Percentiles rank a stretch among this genome's conserved stretches.
These are phyloP conservation scores for Lagenidium giganteum DNA, from an alignment of 352 stramenopile genomes.

Conservation along the genomic window DNA sequence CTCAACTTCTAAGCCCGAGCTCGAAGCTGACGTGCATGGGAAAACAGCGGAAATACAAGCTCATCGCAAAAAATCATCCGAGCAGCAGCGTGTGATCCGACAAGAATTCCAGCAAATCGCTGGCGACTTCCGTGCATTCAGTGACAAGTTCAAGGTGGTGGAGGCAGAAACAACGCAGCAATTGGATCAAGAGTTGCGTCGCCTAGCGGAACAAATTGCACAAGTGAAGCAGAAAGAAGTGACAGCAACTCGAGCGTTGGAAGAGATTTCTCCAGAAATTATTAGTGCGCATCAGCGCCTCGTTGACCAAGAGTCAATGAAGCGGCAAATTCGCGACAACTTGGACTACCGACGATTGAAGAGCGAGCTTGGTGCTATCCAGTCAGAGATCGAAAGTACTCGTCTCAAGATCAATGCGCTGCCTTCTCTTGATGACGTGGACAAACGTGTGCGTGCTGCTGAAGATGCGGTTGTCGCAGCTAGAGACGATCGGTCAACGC, in stretches of 20 bases:
- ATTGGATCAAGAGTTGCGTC: slow-evolving; percentile 34
- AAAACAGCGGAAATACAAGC: slow-evolving; percentile 39
- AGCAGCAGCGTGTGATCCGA: slow-evolving; percentile 15
- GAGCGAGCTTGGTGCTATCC: slow-evolving; percentile 39
- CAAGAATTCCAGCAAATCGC: slow-evolving; percentile 35
- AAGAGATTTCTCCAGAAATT: slow-evolving; percentile 49
- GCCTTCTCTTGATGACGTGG: slow-evolving; percentile 40
- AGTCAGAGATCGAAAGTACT: slow-evolving; percentile 25
- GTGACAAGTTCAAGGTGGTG: slow-evolving; percentile 33
- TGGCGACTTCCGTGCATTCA: slow-evolving; percentile 36
- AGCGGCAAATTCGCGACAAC: slow-evolving; percentile 76
- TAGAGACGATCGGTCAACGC: slow-evolving; percentile 26
- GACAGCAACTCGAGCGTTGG: slow-evolving; percentile 24
- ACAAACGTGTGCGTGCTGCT: slow-evolving; percentile 31
- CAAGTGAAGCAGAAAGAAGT: slow-evolving; percentile 42
- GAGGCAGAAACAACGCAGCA: slow-evolving; percentile 32
- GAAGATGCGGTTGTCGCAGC: slow-evolving; percentile 22
- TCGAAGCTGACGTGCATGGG: slow-evolving; percentile 32
- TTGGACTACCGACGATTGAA: slow-evolving; percentile 57
- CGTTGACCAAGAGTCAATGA: slow-evolving; percentile 43
- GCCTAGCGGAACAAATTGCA: slow-evolving; percentile 30
- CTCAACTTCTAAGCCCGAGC: slow-evolving; percentile 25
- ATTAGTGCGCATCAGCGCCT: slow-evolving; percentile 28
- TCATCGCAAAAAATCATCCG: slow-evolving; percentile 16
- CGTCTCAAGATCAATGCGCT: slow-evolving; percentile 48